These are phyloP conservation scores for Penicillium argentinense DNA, from an alignment of 495 filamentous ascomycete genomes.

Conservation along the genomic window DNA sequence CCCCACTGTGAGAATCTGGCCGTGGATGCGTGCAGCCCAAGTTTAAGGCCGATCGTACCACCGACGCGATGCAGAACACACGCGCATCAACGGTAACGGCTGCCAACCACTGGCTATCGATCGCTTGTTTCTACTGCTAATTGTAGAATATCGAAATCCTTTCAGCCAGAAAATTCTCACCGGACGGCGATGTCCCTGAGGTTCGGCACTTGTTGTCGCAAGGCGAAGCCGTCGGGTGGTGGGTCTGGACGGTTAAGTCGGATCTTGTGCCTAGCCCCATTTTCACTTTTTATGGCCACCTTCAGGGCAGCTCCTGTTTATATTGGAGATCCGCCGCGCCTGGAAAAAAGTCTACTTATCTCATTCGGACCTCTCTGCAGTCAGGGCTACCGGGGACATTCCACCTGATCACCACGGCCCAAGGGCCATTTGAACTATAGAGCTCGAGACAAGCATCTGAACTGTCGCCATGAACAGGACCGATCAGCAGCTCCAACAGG, in stretches of 20 bases:
- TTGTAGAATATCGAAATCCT: no score
- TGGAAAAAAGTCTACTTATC: not conserved
- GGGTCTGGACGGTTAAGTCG: constrained; percentile 25
- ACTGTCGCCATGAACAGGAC: constrained; percentile 11
- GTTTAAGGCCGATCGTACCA: no score
- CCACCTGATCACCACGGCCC: not conserved
- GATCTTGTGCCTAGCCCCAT: constrained; percentile 7
- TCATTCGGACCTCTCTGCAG: not conserved
- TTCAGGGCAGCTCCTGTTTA: constrained; percentile 7
- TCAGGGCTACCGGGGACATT: not conserved
- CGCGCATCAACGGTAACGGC: no score
- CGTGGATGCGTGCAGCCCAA: not conserved
- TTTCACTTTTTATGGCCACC: constrained; percentile 6
- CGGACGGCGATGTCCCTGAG: no score
- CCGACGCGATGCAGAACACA: no score
- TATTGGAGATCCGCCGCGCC: constrained; percentile 2
- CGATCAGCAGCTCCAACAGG: constrained; percentile 11
- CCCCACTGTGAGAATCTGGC: constrained; percentile 1
- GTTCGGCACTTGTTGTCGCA: constrained; percentile 11
- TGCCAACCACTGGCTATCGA: no score
- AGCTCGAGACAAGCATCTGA: not conserved
- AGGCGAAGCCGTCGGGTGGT: constrained; percentile 17
- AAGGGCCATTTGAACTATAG: not conserved
- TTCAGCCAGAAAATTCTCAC: no score
- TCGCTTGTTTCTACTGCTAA: no score